Percentiles rank a stretch among this genome's conserved stretches.
Conservation (phyloP, 345 rosid genomes). For the Aethionema arabicum region DNA sequence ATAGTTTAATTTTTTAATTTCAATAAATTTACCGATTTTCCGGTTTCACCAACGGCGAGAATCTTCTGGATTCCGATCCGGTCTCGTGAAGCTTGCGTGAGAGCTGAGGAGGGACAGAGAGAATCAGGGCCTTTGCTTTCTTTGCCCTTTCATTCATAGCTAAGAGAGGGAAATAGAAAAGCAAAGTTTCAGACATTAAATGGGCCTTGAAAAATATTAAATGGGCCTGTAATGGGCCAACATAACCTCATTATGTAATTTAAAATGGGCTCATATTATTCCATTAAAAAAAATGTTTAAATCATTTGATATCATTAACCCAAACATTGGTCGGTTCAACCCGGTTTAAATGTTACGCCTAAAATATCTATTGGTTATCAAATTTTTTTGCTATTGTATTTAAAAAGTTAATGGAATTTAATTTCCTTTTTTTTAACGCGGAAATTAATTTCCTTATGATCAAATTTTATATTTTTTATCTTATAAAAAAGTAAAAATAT, state of each 20-base stretch:
- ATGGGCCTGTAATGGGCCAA: constrained; percentile 13
- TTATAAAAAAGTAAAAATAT: no score
- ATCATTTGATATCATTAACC: no score
- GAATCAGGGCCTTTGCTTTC: constrained; percentile 32
- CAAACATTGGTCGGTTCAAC: no score
- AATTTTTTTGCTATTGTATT: no score
- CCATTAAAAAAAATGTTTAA: no score
- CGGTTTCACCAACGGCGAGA: constrained; percentile 28
- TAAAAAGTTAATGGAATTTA: no score
- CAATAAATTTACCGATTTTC: background rate
- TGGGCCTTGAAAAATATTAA: constrained; percentile 1
- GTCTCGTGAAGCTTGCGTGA: constrained; percentile 33
- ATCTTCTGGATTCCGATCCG: constrained; percentile 6
- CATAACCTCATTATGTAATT: background rate
- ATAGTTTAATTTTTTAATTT: background rate
- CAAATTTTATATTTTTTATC: no score
- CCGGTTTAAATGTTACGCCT: no score
- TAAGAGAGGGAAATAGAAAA: constrained; percentile 23
- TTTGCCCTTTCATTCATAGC: constrained; percentile 14
- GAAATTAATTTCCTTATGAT: no score
- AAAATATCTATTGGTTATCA: no score
- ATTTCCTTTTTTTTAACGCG: no score
- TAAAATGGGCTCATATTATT: no score
- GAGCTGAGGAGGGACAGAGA: constrained; percentile 26
- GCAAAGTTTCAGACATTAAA: background rate